phyloP scores from a whole-genome alignment of 2,329 filamentous ascomycete genomes.

The Neonectria punicea region DNA sequence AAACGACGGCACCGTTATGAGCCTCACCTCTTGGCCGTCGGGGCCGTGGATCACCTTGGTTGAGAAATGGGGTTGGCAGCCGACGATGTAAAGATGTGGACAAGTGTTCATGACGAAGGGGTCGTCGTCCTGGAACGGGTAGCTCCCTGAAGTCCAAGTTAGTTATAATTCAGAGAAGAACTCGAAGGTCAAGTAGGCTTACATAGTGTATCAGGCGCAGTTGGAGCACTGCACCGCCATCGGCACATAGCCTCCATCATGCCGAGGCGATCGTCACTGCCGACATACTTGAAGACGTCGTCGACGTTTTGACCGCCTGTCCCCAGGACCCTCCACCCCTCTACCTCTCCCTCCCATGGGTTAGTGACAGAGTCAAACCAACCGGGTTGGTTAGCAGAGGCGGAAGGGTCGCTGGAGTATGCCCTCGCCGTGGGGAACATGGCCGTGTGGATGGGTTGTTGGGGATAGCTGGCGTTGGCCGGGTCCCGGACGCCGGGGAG shows the following conservation, averaged over 20 bases:
- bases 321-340: conserved; percentile 88
- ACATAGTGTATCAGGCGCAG: conserved; percentile 96
- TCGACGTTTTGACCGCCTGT: conserved; percentile 93
- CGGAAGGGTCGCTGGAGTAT: conserved; percentile 66
- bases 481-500: conserved; percentile 88
- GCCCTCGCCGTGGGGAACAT: conserved; percentile 83
- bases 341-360: conserved; percentile 89
- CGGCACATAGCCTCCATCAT: conserved; percentile 96
- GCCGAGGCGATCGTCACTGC: conserved; percentile 78
- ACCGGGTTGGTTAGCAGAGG: conserved; percentile 59
- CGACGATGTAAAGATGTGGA: conserved; percentile 91
- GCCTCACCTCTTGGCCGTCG: conserved; percentile 75
- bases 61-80: conserved; percentile 83
- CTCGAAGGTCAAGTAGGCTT: conserved; percentile 51
- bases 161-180: conserved; percentile 12
- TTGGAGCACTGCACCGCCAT: conserved; percentile 92
- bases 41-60: conserved; percentile 75
- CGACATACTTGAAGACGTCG: conserved; percentile 92
- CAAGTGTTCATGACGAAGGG: conserved; percentile 87
- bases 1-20: conserved; percentile 89
- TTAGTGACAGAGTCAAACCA: conserved; percentile 95
- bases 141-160: conserved; percentile 74
- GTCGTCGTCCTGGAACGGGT: conserved; percentile 94
- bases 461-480: conserved; percentile 88
- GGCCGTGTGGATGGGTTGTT: conserved; percentile 91